Base-by-base conservation (phyloP, 768 basidiomycete genomes). In the Pleurotus citrinopileatus region DNA sequence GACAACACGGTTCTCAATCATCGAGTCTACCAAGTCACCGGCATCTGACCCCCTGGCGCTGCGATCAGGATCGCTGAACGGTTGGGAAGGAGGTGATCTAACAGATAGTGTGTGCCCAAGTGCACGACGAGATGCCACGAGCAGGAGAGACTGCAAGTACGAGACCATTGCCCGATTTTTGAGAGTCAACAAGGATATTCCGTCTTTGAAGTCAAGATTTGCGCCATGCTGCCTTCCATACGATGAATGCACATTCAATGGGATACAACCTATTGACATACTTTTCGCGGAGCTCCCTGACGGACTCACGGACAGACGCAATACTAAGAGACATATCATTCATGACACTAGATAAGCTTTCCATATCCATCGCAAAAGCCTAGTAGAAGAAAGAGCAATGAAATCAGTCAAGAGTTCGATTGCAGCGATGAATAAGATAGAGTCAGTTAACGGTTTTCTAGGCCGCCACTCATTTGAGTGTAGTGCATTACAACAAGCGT, bases 131-230 rank as follows among this genome's bases (percentile, higher is more conserved):
- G 87, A 76, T 25, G 82, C 74, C 46, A 96, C 68, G 38, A 96
- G 80, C 27, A 84, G 77, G 34, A 97, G 76, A 12, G 91, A 87
- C 54, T 94, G 93, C 8, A 97, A 73, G 67, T 97, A 96, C 1
- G 87, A 87, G 2, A 98, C 70, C 56, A 97, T 77, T 19, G 90
- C 67, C 52, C 94, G 83, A 60, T 94, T 88, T 70, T 97, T 95
- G 46, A 94, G 71, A 9, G 91, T 89, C 20, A 99, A 76, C 3
- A 99, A 77, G 0, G 97, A 98, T 57, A 99, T 92, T 34, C 97
- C 97, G 26, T 91, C 80, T 61, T 76, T 79, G 9, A 77, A 80
- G 57, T 88, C 77, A 17, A 77, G 67, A 58, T 65, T n/a, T n/a
- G n/a, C n/a, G n/a, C n/a, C 40, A 47, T 20, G 44, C 60, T 72